These are phyloP conservation scores for Claviceps africana DNA, from an alignment of 2,329 filamentous ascomycete species.

Conservation along the genomic window DNA sequence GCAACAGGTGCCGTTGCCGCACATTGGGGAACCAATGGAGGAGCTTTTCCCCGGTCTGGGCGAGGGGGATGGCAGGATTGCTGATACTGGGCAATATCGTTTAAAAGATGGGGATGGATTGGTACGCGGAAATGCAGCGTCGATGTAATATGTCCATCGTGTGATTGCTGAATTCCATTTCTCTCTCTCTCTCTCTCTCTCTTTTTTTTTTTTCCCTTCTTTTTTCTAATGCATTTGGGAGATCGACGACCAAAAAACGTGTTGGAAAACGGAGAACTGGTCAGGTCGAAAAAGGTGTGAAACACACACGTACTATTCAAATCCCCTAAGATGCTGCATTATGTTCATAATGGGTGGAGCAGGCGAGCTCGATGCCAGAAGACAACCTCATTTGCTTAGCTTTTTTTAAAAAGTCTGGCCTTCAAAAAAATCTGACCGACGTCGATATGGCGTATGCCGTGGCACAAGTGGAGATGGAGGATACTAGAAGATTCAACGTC, in stretches of 20 bases:
- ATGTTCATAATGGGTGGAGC: neutral
- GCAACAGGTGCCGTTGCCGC: neutral
- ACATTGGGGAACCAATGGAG: slow-evolving; percentile 2
- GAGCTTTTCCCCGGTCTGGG: slow-evolving; percentile 2
- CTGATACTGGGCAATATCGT: neutral
- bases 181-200: neutral
- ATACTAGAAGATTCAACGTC: neutral
- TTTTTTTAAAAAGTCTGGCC: too few relatives aligned
- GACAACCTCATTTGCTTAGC: neutral
- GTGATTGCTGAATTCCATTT: neutral
- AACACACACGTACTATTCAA: neutral
- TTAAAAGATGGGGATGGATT: neutral
- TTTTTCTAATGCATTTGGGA: neutral
- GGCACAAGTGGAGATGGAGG: neutral
- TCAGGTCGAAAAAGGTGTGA: neutral
- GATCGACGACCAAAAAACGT: neutral
- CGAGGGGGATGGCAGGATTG: neutral
- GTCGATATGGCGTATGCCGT: neutral
- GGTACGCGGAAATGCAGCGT: neutral
- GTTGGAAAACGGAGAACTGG: neutral
- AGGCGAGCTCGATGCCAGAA: neutral
- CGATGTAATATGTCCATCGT: neutral
- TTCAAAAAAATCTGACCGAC: neutral
- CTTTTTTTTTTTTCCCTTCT: too few relatives aligned
- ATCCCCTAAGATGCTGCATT: neutral